A percentile compares a stretch with the other conserved stretches of the same genome.
Conservation (phyloP, 345 rosid genomes). For the Acer saccharum region DNA sequence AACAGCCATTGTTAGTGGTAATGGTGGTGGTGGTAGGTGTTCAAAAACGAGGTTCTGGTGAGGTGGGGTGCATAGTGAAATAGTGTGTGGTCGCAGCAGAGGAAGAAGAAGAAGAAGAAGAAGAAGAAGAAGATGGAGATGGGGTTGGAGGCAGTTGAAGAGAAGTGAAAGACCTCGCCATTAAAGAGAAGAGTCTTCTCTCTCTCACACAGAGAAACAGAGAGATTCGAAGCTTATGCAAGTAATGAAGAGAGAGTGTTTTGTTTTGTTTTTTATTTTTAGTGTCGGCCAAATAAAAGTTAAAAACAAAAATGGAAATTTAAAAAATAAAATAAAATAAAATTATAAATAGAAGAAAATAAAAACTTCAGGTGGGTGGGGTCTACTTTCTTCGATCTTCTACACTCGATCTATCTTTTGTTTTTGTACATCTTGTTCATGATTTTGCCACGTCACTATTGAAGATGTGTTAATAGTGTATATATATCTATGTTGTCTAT, state of each 20-base stretch:
- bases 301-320: not conserved
- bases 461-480: no score
- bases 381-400: conserved; percentile 5
- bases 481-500: no score
- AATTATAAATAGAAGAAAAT: not conserved
- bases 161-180: conserved; percentile 39
- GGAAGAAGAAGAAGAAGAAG: conserved; percentile 23
- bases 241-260: conserved; percentile 33
- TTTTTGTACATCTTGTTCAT: not conserved
- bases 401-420: not conserved
- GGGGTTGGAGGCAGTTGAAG: conserved; percentile 32
- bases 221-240: conserved; percentile 50
- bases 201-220: conserved; percentile 19
- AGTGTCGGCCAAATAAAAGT: conserved; percentile 46
- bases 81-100: conserved; percentile 17
- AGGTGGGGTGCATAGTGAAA: conserved; percentile 25
- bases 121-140: conserved; percentile 15
- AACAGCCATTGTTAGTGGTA: conserved; percentile 31
- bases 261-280: not conserved
- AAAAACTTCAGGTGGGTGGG: not conserved
- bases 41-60: conserved; percentile 34
- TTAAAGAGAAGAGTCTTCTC: conserved; percentile 37
- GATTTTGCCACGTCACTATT: not conserved
- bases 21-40: not conserved
- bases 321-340: not conserved